Evolutionary conservation across 2,329 filamentous ascomycete species (phyloP).

Genomic region (Aotearoamyces nothofagi): DNA sequence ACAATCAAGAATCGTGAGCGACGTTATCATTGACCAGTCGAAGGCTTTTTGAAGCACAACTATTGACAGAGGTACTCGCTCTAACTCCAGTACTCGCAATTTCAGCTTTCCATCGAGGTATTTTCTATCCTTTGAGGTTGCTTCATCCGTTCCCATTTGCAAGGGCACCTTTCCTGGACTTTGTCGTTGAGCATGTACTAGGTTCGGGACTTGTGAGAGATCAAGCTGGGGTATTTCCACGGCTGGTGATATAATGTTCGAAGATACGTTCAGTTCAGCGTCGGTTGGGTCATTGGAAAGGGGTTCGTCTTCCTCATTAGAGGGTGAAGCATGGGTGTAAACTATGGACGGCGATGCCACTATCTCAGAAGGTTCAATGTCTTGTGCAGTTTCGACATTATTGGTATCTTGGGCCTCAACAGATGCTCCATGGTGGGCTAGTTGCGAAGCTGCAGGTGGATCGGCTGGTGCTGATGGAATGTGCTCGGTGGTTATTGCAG

Average conservation of each 20-base stretch:
- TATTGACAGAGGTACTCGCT: slow-evolving; percentile 59
- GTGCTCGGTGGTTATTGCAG: neutral
- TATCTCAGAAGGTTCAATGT: neutral
- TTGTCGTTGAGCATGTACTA: too few relatives aligned
- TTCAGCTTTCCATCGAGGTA: slow-evolving; percentile 41
- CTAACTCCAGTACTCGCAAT: slow-evolving; percentile 59
- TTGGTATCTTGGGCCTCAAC: neutral
- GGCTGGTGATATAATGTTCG: slow-evolving; percentile 1
- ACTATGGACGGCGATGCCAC: neutral
- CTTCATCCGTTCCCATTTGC: slow-evolving; percentile 13
- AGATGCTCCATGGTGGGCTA: too few relatives aligned
- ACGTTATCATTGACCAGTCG: slow-evolving; percentile 60
- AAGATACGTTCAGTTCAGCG: slow-evolving; percentile 1
- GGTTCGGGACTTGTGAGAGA: too few relatives aligned
- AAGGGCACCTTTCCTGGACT: neutral
- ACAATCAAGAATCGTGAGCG: slow-evolving; percentile 60
- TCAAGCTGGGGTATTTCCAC: slow-evolving; percentile 1
- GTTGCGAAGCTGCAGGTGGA: too few relatives aligned
- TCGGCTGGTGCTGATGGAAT: neutral
- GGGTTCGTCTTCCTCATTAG: neutral
- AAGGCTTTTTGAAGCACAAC: slow-evolving; percentile 54
- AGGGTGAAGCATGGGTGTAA: neutral
- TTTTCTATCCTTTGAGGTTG: slow-evolving; percentile 18
- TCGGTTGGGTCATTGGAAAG: neutral
- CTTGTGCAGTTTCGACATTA: neutral